phyloP scores from a whole-genome alignment of 2,329 filamentous ascomycete species.

The Lojkania enalia region DNA sequence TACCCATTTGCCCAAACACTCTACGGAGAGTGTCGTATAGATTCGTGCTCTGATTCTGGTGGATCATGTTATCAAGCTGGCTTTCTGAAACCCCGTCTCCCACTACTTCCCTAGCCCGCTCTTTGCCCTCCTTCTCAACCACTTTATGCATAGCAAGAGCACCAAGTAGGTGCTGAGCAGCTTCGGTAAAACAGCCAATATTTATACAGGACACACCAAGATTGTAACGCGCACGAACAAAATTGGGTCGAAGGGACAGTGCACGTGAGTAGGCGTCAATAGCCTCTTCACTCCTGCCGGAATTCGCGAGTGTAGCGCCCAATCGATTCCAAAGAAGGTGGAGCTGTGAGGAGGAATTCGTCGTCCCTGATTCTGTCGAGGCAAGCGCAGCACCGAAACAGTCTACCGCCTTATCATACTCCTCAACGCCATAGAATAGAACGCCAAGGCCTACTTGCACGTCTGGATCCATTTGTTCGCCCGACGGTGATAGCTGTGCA shows the following conservation, averaged over 20 bases:
- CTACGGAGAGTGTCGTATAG: slow-evolving; percentile 90
- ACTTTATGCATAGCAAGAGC: slow-evolving; percentile 95
- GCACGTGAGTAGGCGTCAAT: slow-evolving; percentile 96
- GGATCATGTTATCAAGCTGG: slow-evolving; percentile 82
- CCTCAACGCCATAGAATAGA: slow-evolving; percentile 95
- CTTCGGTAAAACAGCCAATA: slow-evolving; percentile 91
- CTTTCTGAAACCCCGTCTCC: slow-evolving; percentile 64
- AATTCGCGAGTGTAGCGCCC: slow-evolving; percentile 93
- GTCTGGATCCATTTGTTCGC: slow-evolving; percentile 96
- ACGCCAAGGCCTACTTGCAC: slow-evolving; percentile 97
- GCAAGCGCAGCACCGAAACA: slow-evolving; percentile 93
- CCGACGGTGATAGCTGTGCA: slow-evolving; percentile 86
- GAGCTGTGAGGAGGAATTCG: slow-evolving; percentile 82
- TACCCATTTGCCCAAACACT: slow-evolving; percentile 95
- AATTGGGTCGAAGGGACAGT: slow-evolving; percentile 87
- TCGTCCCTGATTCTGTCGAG: slow-evolving; percentile 78
- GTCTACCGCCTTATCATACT: slow-evolving; percentile 98
- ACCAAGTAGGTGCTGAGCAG: slow-evolving; percentile 87
- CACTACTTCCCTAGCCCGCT: slow-evolving; percentile 81
- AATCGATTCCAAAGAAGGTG: slow-evolving; percentile 97
- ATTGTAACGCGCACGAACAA: slow-evolving; percentile 95
- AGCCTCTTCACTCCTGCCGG: slow-evolving; percentile 88
- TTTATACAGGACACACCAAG: slow-evolving; percentile 96
- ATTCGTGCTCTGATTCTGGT: slow-evolving; percentile 95
- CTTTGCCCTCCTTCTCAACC: slow-evolving; percentile 81